Conservation (phyloP, 768 basidiomycete species). For the Mycena albidolilacea region DNA sequence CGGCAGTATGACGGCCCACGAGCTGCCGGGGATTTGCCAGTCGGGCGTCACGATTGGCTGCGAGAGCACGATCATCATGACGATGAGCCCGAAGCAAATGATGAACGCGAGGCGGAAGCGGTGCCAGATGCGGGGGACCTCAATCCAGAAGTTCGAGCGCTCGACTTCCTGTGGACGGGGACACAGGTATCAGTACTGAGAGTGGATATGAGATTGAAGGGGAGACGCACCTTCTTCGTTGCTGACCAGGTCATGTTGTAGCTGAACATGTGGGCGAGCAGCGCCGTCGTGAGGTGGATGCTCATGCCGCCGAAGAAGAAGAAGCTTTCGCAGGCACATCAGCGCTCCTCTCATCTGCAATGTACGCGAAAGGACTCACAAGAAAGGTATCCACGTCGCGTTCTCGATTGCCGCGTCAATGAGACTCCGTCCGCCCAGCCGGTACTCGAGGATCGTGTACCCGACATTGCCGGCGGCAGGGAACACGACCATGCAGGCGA, state of each 20-base stretch:
- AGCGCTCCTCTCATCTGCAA: neutral
- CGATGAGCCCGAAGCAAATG: slow-evolving; percentile 66
- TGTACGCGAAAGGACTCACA: slow-evolving; percentile 60
- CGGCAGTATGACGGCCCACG: slow-evolving; percentile 87
- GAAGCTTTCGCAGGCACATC: slow-evolving; percentile 61
- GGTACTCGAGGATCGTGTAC: slow-evolving; percentile 79
- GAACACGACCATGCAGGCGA: slow-evolving; percentile 81
- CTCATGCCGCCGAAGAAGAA: slow-evolving; percentile 86
- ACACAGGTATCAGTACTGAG: slow-evolving; percentile 1
- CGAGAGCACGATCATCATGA: slow-evolving; percentile 70
- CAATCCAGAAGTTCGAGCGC: slow-evolving; percentile 91
- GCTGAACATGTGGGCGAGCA: slow-evolving; percentile 80
- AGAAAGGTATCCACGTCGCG: slow-evolving; percentile 79
- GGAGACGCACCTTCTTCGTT: slow-evolving; percentile 71
- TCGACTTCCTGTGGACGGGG: slow-evolving; percentile 79
- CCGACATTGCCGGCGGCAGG: slow-evolving; percentile 79
- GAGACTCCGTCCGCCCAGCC: slow-evolving; percentile 70
- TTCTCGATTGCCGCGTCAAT: slow-evolving; percentile 70
- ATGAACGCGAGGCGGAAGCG: slow-evolving; percentile 81
- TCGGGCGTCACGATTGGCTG: slow-evolving; percentile 67
- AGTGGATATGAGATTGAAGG: neutral
- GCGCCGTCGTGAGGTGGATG: slow-evolving; percentile 75
- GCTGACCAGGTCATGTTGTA: slow-evolving; percentile 87
- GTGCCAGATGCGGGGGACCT: slow-evolving; percentile 86
- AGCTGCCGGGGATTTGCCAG: slow-evolving; percentile 73